A percentile compares a stretch with the other conserved stretches of the same genome.
Conservation (phyloP, 768 basidiomycete genomes). For the Boletus tylopilopsis region DNA sequence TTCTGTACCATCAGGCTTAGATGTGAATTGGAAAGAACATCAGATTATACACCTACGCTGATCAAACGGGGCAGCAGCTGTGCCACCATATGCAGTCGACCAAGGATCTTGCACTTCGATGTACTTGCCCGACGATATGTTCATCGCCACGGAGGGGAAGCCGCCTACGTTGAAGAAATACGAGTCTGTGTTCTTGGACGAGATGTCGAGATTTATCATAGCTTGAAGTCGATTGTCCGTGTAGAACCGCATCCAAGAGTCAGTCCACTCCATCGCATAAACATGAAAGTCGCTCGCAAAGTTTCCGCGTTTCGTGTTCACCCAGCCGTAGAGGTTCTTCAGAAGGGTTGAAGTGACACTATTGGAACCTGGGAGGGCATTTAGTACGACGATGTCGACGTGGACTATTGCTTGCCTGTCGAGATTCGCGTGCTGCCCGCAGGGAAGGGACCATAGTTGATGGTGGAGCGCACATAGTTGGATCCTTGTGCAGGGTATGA, state of each 20-base stretch:
- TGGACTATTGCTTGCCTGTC: conserved; percentile 10
- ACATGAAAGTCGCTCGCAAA: conserved; percentile 49
- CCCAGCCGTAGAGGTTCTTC: conserved; percentile 36
- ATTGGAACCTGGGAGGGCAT: conserved; percentile 4
- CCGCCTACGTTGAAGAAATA: conserved; percentile 50
- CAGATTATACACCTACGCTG: conserved; percentile 26
- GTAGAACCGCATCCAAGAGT: conserved; percentile 50
- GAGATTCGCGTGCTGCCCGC: conserved; percentile 32
- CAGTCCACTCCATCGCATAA: conserved; percentile 60
- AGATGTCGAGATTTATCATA: conserved; percentile 48
- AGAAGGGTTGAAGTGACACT: conserved; percentile 24
- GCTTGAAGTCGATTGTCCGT: conserved; percentile 49
- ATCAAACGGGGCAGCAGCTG: conserved; percentile 43
- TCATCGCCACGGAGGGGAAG: conserved; percentile 49
- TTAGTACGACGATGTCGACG: not conserved
- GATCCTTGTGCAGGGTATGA: conserved; percentile 40
- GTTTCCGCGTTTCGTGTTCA: conserved; percentile 38
- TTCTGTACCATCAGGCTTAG: conserved; percentile 33
- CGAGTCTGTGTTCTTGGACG: conserved; percentile 38
- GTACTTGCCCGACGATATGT: conserved; percentile 35
- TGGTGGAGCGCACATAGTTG: conserved; percentile 49
- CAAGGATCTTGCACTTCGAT: conserved; percentile 47
- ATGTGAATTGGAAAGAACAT: not conserved
- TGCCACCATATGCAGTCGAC: conserved; percentile 38
- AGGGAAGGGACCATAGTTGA: conserved; percentile 65